Conservation (phyloP, 2,329 filamentous ascomycete genomes). For the Colletotrichum eleusines region DNA sequence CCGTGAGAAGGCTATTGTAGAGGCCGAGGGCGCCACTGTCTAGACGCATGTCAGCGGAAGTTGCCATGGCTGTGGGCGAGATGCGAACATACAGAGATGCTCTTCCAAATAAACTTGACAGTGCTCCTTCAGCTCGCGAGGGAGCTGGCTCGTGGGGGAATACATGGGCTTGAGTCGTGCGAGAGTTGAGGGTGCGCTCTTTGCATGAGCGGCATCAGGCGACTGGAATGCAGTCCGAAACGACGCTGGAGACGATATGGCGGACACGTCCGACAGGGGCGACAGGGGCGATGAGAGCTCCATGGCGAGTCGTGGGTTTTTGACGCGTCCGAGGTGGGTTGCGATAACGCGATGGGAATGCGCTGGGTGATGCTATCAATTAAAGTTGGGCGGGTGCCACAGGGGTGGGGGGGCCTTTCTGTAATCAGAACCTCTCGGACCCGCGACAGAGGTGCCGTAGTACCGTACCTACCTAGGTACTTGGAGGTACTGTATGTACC, state of each 20-base stretch:
- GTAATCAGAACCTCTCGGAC: background rate
- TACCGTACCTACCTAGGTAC: background rate
- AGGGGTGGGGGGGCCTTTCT: background rate
- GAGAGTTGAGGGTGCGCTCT: background rate
- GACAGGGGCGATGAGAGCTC: slow-evolving; percentile 8
- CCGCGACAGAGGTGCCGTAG: background rate
- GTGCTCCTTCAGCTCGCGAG: slow-evolving; percentile 74
- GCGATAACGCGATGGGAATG: slow-evolving; percentile 30
- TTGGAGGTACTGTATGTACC: background rate
- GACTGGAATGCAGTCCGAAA: slow-evolving; percentile 36
- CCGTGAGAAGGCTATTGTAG: slow-evolving; percentile 67
- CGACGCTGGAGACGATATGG: slow-evolving; percentile 29
- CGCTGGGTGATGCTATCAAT: slow-evolving; percentile 22
- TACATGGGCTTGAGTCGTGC: background rate
- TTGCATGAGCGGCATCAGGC: slow-evolving; percentile 8
- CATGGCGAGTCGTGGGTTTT: slow-evolving; percentile 22
- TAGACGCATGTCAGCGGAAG: slow-evolving; percentile 5
- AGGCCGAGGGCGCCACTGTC: slow-evolving; percentile 38
- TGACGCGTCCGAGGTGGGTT: slow-evolving; percentile 33
- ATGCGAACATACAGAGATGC: slow-evolving; percentile 68
- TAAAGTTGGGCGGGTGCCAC: slow-evolving; percentile 26
- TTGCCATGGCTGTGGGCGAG: background rate
- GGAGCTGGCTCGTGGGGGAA: slow-evolving; percentile 61
- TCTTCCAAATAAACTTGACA: slow-evolving; percentile 82
- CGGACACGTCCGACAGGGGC: slow-evolving; percentile 7